phyloP scores from a whole-genome alignment of 768 basidiomycete genomes.

The Polyporus arcularius region DNA sequence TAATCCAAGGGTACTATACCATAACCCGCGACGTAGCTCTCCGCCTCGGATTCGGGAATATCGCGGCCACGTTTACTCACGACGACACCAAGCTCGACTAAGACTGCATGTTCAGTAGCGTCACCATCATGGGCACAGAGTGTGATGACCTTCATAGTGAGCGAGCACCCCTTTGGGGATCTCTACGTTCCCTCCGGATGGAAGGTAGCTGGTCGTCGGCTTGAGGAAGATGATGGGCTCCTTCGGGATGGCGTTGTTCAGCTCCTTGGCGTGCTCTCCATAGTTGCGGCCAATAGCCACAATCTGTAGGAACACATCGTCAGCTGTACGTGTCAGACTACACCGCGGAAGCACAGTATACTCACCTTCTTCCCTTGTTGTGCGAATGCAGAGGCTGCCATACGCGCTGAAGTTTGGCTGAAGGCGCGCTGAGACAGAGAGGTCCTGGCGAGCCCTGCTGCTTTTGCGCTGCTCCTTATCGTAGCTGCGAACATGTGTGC shows the following conservation, averaged over 20 bases:
- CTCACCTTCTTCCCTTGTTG: conserved; percentile 49
- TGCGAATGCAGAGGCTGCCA: conserved; percentile 44
- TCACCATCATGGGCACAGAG: background rate
- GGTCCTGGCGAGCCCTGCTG: background rate
- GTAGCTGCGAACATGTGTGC: conserved; percentile 1
- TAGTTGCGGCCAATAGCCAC: conserved; percentile 97
- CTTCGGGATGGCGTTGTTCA: conserved; percentile 84
- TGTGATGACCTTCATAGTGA: conserved; percentile 82
- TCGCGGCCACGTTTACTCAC: conserved; percentile 88
- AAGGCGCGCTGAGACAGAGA: conserved; percentile 2
- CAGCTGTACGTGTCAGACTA: background rate
- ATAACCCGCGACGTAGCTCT: conserved; percentile 87
- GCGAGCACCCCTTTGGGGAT: conserved; percentile 81
- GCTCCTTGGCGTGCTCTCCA: conserved; percentile 86
- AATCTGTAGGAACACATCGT: conserved; percentile 50
- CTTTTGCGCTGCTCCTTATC: background rate
- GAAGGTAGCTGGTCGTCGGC: conserved; percentile 87
- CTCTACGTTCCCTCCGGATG: conserved; percentile 77
- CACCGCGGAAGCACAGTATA: background rate
- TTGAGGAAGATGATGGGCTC: conserved; percentile 99
- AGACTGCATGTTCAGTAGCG: background rate
- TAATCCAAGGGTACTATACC: conserved; percentile 42
- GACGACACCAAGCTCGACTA: conserved; percentile 96
- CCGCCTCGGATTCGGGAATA: conserved; percentile 71
- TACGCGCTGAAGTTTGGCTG: conserved; percentile 21